phyloP scores from a whole-genome alignment of 352 stramenopile species.

The Phytophthora vignae region DNA sequence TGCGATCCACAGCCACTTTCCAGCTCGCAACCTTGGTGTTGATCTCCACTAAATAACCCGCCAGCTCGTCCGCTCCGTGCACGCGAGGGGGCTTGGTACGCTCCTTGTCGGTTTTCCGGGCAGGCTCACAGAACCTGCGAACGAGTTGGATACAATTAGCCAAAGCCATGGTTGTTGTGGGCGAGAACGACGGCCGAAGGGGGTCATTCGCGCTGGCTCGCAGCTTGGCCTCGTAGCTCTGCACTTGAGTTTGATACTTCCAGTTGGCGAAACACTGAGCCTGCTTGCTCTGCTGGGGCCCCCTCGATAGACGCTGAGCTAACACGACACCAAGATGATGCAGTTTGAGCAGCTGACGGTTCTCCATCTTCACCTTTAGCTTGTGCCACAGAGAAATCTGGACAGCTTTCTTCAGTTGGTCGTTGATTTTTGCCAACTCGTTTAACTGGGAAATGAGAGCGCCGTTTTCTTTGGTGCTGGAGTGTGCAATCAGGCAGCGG shows the following conservation, averaged over 20 bases:
- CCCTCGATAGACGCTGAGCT: constrained; percentile 16
- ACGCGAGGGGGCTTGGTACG: constrained; percentile 1
- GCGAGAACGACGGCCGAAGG: constrained; percentile 26
- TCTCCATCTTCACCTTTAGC: constrained; percentile 27
- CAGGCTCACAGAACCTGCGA: constrained; percentile 49
- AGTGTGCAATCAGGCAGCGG: constrained; percentile 26
- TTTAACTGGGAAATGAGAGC: constrained; percentile 18
- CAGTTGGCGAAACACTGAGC: constrained; percentile 27
- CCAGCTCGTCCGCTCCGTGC: constrained; percentile 19
- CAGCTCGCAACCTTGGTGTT: constrained; percentile 57
- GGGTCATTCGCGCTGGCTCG: constrained; percentile 11
- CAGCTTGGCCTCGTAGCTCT: constrained; percentile 20
- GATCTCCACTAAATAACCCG: constrained; percentile 50
- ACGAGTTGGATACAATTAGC: constrained; percentile 58
- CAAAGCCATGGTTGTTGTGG: constrained; percentile 44
- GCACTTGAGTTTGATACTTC: constrained; percentile 17
- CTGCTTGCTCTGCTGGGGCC: constrained; percentile 23
- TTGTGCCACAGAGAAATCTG: constrained; percentile 23
- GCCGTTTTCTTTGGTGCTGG: constrained; percentile 6
- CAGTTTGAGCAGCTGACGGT: constrained; percentile 20
- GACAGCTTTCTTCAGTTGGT: constrained; percentile 28
- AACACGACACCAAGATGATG: constrained; percentile 16
- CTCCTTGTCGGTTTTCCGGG: constrained; percentile 20
- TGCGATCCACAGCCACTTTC: constrained; percentile 55
- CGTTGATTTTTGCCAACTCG: constrained; percentile 1